These are phyloP conservation scores for Boechera stricta DNA, from an alignment of 345 rosid genomes.

Conservation along the genomic window DNA sequence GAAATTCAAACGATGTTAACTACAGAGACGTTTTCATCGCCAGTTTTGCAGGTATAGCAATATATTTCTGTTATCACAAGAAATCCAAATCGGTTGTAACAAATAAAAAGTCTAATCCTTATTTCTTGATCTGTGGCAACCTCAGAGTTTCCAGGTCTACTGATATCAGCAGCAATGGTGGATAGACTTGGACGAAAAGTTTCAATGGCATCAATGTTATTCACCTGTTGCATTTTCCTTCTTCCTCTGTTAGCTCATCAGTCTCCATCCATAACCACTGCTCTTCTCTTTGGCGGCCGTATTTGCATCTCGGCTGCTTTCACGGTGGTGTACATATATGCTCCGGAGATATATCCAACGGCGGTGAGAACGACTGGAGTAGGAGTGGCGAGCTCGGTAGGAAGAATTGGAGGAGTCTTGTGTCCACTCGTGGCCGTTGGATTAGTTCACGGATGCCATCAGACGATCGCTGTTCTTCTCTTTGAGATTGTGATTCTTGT, in stretches of 20 bases:
- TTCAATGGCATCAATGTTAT: slow-evolving; percentile 82
- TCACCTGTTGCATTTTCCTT: slow-evolving; percentile 68
- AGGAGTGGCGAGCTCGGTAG: slow-evolving; percentile 85
- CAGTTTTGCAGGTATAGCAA: slow-evolving; percentile 76
- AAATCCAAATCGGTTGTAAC: slow-evolving; percentile 22
- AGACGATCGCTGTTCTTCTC: slow-evolving; percentile 63
- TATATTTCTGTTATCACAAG: slow-evolving; percentile 3
- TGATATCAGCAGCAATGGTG: slow-evolving; percentile 72
- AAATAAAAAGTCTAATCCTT: neutral
- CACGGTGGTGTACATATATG: slow-evolving; percentile 74
- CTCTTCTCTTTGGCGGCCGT: slow-evolving; percentile 81
- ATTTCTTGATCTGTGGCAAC: slow-evolving; percentile 12
- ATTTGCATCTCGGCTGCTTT: slow-evolving; percentile 84
- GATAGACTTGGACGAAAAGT: slow-evolving; percentile 85
- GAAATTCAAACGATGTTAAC: slow-evolving; percentile 49
- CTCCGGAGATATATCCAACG: slow-evolving; percentile 97
- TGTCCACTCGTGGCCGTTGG: slow-evolving; percentile 91
- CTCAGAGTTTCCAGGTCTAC: slow-evolving; percentile 86
- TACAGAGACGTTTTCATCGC: slow-evolving; percentile 81
- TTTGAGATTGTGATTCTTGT: slow-evolving; percentile 63
- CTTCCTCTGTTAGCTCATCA: slow-evolving; percentile 79
- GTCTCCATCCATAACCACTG: slow-evolving; percentile 63
- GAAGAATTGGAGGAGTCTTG: slow-evolving; percentile 90
- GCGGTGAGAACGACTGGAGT: slow-evolving; percentile 89
- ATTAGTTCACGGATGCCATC: slow-evolving; percentile 84